These are phyloP conservation scores for Dentipellis sp. DNA, from an alignment of 768 basidiomycete species.

Conservation along the genomic window DNA sequence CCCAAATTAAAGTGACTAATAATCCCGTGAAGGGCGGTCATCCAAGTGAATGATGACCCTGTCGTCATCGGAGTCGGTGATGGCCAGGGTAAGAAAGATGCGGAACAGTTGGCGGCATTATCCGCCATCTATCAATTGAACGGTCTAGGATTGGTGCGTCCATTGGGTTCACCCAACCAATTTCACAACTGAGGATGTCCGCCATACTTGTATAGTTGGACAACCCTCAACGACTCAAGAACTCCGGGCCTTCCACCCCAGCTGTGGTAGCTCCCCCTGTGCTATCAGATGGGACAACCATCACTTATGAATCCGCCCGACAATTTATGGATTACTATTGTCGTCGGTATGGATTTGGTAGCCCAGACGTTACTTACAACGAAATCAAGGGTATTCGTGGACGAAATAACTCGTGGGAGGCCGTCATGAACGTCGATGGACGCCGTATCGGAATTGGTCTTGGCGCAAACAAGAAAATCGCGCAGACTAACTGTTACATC, in stretches of 20 bases:
- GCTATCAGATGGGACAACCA: constrained; percentile 47
- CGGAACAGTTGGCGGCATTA: constrained; percentile 68
- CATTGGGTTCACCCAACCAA: not conserved
- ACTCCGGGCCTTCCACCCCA: not conserved
- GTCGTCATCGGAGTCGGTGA: constrained; percentile 57
- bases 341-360: constrained; percentile 61
- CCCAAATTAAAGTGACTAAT: not conserved
- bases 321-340: constrained; percentile 97
- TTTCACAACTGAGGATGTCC: no score
- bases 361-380: constrained; percentile 58
- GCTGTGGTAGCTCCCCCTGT: constrained; percentile 15
- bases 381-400: constrained; percentile 21
- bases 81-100: constrained; percentile 44
- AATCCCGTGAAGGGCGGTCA: constrained; percentile 6
- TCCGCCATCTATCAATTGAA: constrained; percentile 68
- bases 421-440: constrained; percentile 66
- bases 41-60: constrained; percentile 10
- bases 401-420: constrained; percentile 47
- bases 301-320: constrained; percentile 66
- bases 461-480: constrained; percentile 59
- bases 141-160: constrained; percentile 51
- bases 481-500: constrained; percentile 67
- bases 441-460: constrained; percentile 77
- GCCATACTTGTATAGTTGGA: not conserved
- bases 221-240: not conserved